phyloP scores from a whole-genome alignment of 208 protist species.

The Acanthamoeba sp. region DNA sequence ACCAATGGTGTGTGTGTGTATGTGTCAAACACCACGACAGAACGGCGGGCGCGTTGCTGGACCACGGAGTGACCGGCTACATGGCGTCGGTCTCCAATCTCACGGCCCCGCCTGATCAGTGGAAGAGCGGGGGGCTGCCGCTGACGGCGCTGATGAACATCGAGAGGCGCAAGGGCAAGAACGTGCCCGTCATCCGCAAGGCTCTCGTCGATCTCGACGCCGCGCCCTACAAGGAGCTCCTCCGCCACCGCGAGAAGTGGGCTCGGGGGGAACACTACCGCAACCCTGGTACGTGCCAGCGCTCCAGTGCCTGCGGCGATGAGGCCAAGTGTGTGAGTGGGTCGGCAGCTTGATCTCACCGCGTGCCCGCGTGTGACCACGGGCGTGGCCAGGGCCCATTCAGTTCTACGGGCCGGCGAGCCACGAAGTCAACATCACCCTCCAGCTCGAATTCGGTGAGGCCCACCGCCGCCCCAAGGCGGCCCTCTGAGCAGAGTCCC shows the following conservation, averaged over 20 bases:
- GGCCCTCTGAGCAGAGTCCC: conserved; percentile 12
- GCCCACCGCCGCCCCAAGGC: not conserved
- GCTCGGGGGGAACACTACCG: conserved; percentile 71
- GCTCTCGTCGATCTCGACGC: conserved; percentile 80
- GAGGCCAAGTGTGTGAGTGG: too few species aligned
- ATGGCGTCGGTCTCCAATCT: conserved; percentile 83
- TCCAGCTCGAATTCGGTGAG: conserved; percentile 54
- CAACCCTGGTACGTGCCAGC: conserved; percentile 80
- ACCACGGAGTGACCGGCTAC: conserved; percentile 80
- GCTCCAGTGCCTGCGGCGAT: too few species aligned
- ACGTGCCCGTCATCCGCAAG: conserved; percentile 84
- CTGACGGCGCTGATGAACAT: conserved; percentile 84
- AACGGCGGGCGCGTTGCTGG: conserved; percentile 29
- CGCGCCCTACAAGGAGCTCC: conserved; percentile 75
- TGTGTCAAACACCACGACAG: not conserved
- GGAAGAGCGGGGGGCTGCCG: conserved; percentile 83
- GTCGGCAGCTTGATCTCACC: too few species aligned
- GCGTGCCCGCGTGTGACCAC: too few species aligned
- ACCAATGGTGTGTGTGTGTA: conserved; percentile 38
- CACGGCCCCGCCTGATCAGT: conserved; percentile 72
- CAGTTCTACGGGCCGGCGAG: conserved; percentile 54
- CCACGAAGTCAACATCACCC: conserved; percentile 55
- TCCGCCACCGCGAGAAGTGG: conserved; percentile 75
- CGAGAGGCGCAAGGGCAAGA: conserved; percentile 77
- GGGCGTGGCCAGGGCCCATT: conserved; percentile 39